Conservation (phyloP, 192 early-diverging fungal genomes). For the Mortierella hygrophila region DNA sequence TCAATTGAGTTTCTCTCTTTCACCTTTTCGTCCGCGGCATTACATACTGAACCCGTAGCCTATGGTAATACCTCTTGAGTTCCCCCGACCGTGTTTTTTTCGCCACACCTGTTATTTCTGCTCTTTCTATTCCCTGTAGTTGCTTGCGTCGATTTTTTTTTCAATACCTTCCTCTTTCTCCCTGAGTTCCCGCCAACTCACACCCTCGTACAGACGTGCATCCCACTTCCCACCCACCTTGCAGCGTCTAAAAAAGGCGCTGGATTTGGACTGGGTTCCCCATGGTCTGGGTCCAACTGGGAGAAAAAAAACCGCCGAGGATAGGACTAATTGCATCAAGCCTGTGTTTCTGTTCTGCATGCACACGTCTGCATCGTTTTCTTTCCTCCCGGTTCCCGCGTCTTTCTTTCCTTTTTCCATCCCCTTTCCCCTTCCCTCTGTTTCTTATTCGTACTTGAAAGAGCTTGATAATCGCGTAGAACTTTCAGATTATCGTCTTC, state of each 20-base stretch:
- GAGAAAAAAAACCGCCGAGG: background rate
- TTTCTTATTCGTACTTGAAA: background rate
- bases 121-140: background rate
- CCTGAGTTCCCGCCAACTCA: background rate
- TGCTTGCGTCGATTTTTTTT: background rate
- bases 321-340: slow-evolving; percentile 1
- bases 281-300: background rate
- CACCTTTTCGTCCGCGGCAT: background rate
- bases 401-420: background rate
- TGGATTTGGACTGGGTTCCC: slow-evolving; percentile 4
- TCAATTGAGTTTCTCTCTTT: slow-evolving; percentile 2
- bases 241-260: background rate
- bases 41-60: background rate
- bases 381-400: background rate
- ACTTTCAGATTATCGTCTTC: too few relatives aligned
- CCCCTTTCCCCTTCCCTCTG: background rate
- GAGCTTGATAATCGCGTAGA: background rate
- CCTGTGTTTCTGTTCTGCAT: background rate
- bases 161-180: background rate
- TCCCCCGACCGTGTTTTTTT: background rate
- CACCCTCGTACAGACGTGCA: background rate
- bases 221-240: background rate
- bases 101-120: background rate
- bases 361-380: background rate
- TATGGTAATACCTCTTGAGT: background rate